Evolutionary conservation across 2,329 filamentous ascomycete genomes (phyloP).

Genomic region (Trichophyton simii): DNA sequence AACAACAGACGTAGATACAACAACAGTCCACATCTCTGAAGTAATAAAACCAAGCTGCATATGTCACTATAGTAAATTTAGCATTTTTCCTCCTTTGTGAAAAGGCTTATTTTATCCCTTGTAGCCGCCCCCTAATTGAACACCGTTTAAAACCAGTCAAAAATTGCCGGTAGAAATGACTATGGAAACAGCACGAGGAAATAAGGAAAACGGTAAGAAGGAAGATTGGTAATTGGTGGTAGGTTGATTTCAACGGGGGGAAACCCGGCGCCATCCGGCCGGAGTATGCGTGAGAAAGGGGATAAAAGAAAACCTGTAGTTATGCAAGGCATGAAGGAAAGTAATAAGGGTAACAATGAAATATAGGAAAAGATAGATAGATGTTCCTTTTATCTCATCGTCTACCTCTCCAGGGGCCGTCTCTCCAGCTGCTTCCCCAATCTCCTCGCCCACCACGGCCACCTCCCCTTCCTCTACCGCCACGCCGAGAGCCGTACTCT

Average conservation of each 20-base stretch:
- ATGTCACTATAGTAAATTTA: background rate
- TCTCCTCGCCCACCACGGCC: conserved; percentile 21
- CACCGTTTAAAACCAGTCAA: background rate
- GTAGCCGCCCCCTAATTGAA: background rate
- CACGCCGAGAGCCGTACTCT: conserved; percentile 42
- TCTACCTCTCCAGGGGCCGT: conserved; percentile 14
- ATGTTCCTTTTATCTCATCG: conserved; percentile 2
- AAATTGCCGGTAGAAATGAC: background rate
- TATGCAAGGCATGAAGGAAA: background rate
- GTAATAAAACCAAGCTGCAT: background rate
- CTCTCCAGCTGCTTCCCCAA: conserved; percentile 10
- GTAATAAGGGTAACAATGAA: background rate
- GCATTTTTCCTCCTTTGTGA: background rate
- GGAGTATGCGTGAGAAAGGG: background rate
- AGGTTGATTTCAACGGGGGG: background rate
- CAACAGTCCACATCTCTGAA: background rate
- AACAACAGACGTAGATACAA: background rate
- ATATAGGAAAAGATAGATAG: background rate
- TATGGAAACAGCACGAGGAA: background rate
- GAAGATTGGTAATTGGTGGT: background rate
- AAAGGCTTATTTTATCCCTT: background rate
- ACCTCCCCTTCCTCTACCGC: conserved; percentile 22
- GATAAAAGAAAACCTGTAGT: background rate
- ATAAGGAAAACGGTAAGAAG: background rate
- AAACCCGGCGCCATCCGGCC: background rate